Base-by-base conservation (phyloP, 805 yeast genomes). In the Saturnispora kantuleensis region DNA sequence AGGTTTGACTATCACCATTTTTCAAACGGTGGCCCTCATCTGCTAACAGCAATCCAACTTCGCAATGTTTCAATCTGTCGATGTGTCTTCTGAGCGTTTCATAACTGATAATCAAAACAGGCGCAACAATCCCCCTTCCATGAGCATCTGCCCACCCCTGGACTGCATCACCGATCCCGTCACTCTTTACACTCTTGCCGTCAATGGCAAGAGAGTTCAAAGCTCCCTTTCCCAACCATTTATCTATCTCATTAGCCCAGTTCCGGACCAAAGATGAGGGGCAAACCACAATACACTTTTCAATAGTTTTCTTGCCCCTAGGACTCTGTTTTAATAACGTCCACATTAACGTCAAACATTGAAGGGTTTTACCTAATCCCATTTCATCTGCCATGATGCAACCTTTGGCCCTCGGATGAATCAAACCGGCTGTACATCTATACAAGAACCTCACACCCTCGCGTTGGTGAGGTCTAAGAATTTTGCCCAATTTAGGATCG, bases 301-400 rank as follows among this genome's bases (percentile, higher is more conserved):
- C 86, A 13, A 93, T 93, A 1, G 95, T 81, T 42, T 80, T 78
- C 52, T 72, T 78, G 5, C 86, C 86, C 43, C 89, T 75, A 1
- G 97, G 97, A 8, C 95, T 81, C 60, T 90, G 98, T 49, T 76
- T 77, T 40, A 90, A 68, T 40, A 90, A 60, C 0, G 97, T 90
- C 97, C 97, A 90, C 84, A 89, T 73, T 30, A 90, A 68, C 0
- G 96, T 72, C 31, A 90, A 73, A 61, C 97, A 90, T 64, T 90
- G 98, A 47, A 93, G 68, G 3, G 98, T 90, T 64, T 90, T 90
- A 46, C 98, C 98, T 36, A 90, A 71, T 2, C 98, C 98, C 98
- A 93, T 90, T 62, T 90, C 98, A 65, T 90, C 98, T 12, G 98
- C 98, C 42, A 90, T 67, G 39, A 90, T 93, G 15, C 98, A 90